Conservation (phyloP, 202 grass and related monocot species). For the Zoysia matrella region DNA sequence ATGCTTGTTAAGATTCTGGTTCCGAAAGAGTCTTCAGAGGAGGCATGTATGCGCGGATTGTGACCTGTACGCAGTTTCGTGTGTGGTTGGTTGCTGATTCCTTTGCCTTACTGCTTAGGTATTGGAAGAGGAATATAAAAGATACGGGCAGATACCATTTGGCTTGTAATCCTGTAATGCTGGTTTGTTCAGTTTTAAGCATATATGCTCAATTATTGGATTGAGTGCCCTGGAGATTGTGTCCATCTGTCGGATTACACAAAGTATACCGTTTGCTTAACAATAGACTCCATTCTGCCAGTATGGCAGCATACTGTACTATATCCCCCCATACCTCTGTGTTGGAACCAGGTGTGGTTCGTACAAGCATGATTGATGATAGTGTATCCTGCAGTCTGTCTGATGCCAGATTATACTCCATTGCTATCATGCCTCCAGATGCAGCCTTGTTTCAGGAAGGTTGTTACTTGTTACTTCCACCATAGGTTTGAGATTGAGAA, state of each 20-base stretch:
- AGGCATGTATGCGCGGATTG: conserved; percentile 2
- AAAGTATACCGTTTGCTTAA: background rate
- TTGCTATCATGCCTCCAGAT: background rate
- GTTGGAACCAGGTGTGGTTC: background rate
- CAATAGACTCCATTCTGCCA: background rate
- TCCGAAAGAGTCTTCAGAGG: conserved; percentile 1
- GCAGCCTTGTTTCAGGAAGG: too few species aligned
- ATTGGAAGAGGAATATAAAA: background rate
- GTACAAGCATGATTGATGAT: too few species aligned
- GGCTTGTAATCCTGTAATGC: conserved; percentile 9
- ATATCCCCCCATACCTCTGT: background rate
- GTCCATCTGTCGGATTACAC: background rate
- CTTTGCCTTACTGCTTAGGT: background rate
- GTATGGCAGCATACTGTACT: background rate
- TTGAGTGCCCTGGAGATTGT: background rate
- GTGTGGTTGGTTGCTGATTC: conserved; percentile 18
- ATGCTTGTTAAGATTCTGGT: conserved; percentile 11
- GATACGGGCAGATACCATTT: conserved; percentile 9
- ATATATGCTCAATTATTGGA: conserved; percentile 10
- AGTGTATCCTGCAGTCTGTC: background rate
- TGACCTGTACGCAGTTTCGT: conserved; percentile 6
- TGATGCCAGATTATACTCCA: background rate
- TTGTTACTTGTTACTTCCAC: too few species aligned
- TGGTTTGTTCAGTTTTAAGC: background rate
- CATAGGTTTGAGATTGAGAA: too few species aligned